Percentiles rank a stretch among this genome's conserved stretches.
phyloP scores from a whole-genome alignment of 495 filamentous ascomycete genomes.

The Lasiosphaeria miniovina region DNA sequence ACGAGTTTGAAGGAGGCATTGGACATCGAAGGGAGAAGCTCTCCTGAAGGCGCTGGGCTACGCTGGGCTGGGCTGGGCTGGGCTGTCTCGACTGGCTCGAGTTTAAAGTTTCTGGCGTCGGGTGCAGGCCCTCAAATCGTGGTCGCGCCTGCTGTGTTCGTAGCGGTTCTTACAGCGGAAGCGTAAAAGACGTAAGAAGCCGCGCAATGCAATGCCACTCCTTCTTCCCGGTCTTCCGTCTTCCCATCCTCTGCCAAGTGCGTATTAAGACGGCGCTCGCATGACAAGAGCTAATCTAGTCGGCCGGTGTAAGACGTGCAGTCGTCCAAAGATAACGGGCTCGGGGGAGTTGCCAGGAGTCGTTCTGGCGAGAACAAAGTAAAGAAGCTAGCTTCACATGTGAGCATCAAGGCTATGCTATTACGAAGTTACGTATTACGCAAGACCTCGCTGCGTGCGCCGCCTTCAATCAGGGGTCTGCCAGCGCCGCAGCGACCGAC shows the following conservation, averaged over 20 bases:
- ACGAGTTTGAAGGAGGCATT: conserved; percentile 52
- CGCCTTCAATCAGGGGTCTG: no score
- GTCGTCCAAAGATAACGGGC: no score
- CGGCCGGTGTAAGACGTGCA: not conserved
- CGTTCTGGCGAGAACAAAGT: not conserved
- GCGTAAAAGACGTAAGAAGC: not conserved
- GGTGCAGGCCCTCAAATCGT: no score
- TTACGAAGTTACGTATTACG: no score
- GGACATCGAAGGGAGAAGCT: conserved; percentile 37
- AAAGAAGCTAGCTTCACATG: not conserved
- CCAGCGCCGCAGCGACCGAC: not conserved
- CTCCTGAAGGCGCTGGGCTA: conserved; percentile 3
- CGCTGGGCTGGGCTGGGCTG: no score
- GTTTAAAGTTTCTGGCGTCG: not conserved
- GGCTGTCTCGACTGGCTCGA: not conserved
- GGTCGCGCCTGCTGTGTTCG: no score
- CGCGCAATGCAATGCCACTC: conserved; percentile 4
- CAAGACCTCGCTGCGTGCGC: no score
- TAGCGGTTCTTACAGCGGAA: no score
- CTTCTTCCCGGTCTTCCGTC: not conserved
- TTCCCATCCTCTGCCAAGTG: not conserved
- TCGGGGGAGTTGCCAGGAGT: not conserved
- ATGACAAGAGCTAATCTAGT: not conserved
- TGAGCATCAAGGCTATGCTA: not conserved
- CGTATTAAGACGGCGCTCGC: not conserved